Conservation (phyloP, 805 yeast species). For the Metschnikowia continentalis region DNA sequence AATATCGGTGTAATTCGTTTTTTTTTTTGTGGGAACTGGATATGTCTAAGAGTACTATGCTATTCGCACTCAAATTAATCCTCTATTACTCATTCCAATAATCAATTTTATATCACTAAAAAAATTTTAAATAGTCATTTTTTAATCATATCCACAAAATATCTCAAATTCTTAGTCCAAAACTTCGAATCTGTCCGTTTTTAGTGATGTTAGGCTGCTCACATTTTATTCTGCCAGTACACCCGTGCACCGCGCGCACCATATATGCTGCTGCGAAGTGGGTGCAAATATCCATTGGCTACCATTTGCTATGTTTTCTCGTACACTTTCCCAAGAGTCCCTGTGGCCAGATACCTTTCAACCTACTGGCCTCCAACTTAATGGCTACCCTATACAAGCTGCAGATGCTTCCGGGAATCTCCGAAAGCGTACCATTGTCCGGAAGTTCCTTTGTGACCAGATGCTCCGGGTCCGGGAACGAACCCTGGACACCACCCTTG, state of each 20-base stretch:
- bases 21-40: too few relatives aligned
- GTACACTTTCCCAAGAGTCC: neutral
- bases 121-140: too few relatives aligned
- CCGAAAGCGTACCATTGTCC: conserved; percentile 12
- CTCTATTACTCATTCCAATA: too few relatives aligned
- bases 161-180: too few relatives aligned
- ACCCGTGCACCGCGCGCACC: neutral
- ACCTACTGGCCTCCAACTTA: neutral
- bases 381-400: neutral
- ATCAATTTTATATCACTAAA: too few relatives aligned
- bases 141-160: too few relatives aligned
- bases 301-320: conserved; percentile 13
- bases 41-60: too few relatives aligned
- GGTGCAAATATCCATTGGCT: conserved; percentile 10
- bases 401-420: conserved; percentile 3
- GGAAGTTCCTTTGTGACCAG: conserved; percentile 12
- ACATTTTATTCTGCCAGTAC: neutral
- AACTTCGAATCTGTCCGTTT: too few relatives aligned
- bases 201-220: too few relatives aligned
- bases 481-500: neutral
- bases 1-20: too few relatives aligned
- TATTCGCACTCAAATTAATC: too few relatives aligned
- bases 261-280: conserved; percentile 1
- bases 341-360: neutral
- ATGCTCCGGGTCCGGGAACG: conserved; percentile 11